These are phyloP conservation scores for Skeletonema menzelii DNA, from an alignment of 108 stramenopile species.

Conservation along the genomic window DNA sequence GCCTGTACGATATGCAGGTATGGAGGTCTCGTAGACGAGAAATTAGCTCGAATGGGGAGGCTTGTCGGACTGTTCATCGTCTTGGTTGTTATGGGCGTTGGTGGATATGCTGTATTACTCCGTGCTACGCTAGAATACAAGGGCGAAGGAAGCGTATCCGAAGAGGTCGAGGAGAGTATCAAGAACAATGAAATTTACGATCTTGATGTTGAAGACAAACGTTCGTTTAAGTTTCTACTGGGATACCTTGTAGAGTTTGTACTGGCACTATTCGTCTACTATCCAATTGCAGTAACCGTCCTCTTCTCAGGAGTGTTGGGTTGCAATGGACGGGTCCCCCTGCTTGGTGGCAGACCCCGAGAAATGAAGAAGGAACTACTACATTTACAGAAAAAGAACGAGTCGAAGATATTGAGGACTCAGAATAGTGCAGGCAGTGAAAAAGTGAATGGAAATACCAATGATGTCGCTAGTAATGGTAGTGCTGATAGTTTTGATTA, in stretches of 20 bases:
- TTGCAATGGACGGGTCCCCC: conserved; percentile 49
- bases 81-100: conserved; percentile 29
- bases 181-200: conserved; percentile 35
- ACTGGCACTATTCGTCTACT: conserved; percentile 51
- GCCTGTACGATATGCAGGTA: conserved; percentile 48
- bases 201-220: conserved; percentile 32
- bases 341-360: conserved; percentile 52
- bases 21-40: conserved; percentile 39
- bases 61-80: conserved; percentile 41
- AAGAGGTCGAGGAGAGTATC: conserved; percentile 34
- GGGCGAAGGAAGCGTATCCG: conserved; percentile 30
- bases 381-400: conserved; percentile 26
- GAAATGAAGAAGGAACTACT: conserved; percentile 43
- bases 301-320: conserved; percentile 53
- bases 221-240: conserved; percentile 45
- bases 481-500: conserved; percentile 10
- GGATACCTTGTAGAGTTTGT: conserved; percentile 50
- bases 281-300: conserved; percentile 46
- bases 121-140: conserved; percentile 43
- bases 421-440: neutral
- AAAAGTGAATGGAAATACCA: neutral
- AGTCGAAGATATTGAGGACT: conserved; percentile 15
- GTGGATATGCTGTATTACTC: conserved; percentile 38
- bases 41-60: conserved; percentile 32
- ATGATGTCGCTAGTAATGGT: neutral